A percentile compares a stretch with the other conserved stretches of the same genome.
These are phyloP conservation scores for Brettanomyces nanus DNA, from an alignment of 805 yeast species.

Conservation along the genomic window DNA sequence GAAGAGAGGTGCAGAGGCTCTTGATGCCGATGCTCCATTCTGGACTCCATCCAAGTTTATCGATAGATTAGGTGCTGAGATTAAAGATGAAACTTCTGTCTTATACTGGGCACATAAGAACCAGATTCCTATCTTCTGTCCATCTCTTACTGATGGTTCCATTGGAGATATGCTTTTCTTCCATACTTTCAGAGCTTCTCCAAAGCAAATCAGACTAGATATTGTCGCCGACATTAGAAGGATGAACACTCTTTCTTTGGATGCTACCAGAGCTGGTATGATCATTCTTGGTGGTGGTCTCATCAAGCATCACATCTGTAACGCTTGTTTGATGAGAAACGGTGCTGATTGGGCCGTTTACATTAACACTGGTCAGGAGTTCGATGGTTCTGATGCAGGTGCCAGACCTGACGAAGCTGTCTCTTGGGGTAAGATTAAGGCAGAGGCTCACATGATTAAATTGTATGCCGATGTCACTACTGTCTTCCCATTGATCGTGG, in stretches of 20 bases:
- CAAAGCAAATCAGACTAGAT: conserved; percentile 82
- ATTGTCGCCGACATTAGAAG: conserved; percentile 89
- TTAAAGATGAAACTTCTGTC: conserved; percentile 87
- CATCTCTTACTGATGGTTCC: conserved; percentile 96
- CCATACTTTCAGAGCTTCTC: conserved; percentile 94
- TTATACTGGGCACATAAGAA: conserved; percentile 98
- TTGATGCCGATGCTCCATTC: conserved; percentile 62
- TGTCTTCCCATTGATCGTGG: conserved; percentile 93
- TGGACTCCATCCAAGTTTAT: conserved; percentile 95
- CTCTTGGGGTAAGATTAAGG: conserved; percentile 97
- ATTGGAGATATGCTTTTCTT: conserved; percentile 98
- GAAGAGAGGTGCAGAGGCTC: conserved; percentile 42
- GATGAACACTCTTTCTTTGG: conserved; percentile 92
- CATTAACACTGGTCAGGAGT: conserved; percentile 97
- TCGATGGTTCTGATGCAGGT: conserved; percentile 98
- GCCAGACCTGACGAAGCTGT: conserved; percentile 99
- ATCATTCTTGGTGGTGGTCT: conserved; percentile 93
- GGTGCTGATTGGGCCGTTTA: conserved; percentile 98
- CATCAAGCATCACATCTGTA: conserved; percentile 93
- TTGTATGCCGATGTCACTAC: conserved; percentile 92
- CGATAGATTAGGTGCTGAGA: conserved; percentile 91
- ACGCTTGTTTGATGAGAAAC: conserved; percentile 97
- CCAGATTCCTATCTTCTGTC: conserved; percentile 93
- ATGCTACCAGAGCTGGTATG: conserved; percentile 93
- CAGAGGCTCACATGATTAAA: conserved; percentile 86